phyloP scores from a whole-genome alignment of 345 rosid genomes.

The Brassica carinata region DNA sequence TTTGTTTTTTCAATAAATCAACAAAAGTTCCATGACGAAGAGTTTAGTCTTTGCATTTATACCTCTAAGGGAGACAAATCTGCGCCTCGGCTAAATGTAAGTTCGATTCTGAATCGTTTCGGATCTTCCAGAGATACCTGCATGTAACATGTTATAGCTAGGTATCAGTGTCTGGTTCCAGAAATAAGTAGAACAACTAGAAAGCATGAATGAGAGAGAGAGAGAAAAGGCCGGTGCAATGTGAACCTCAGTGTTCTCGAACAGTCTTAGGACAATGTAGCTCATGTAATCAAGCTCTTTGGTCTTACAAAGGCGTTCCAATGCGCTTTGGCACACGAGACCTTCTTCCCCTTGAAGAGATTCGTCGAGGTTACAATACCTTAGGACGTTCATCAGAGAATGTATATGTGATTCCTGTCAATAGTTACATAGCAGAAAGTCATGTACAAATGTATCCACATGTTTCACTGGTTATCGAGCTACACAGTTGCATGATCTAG shows the following conservation, averaged over 20 bases:
- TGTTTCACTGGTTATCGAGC: no score
- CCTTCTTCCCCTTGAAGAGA: slow-evolving; percentile 95
- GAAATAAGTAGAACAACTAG: no score
- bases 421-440: slow-evolving; percentile 21
- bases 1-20: not conserved
- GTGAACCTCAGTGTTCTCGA: slow-evolving; percentile 86
- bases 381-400: slow-evolving; percentile 92
- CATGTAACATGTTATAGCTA: slow-evolving; percentile 4
- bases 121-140: slow-evolving; percentile 91
- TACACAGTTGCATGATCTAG: no score
- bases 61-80: slow-evolving; percentile 96
- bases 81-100: slow-evolving; percentile 97
- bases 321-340: slow-evolving; percentile 69
- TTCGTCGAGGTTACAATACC: slow-evolving; percentile 95
- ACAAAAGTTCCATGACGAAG: not conserved
- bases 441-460: not conserved
- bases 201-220: not conserved
- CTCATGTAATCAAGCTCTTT: slow-evolving; percentile 99
- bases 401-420: slow-evolving; percentile 97
- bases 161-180: not conserved
- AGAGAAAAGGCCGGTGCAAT: not conserved
- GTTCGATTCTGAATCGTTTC: slow-evolving; percentile 79
- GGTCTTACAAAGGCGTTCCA: slow-evolving; percentile 81
- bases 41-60: slow-evolving; percentile 16
- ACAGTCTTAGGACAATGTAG: slow-evolving; percentile 85